Evolutionary conservation across 176 grass and related monocot genomes (phyloP), one percentile per base, ranked within the genome.

Genomic region (Phoenix dactylifera): DNA sequence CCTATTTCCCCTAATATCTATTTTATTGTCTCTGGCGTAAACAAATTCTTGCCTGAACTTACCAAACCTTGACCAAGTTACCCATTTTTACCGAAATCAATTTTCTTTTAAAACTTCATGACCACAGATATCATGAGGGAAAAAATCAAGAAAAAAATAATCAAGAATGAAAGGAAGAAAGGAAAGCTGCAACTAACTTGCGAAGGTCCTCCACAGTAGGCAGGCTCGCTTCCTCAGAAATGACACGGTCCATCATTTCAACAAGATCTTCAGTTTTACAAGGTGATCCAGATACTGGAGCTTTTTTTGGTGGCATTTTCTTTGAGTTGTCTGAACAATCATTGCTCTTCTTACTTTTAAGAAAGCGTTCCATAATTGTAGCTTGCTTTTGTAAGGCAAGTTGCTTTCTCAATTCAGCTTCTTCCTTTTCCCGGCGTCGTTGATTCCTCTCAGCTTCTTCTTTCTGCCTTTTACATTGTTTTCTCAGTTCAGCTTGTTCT

Each of bases 291-390:
- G 29, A 44, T 25, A 15, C 18, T 59, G 39, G 25, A 24, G 25
- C 68, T 50, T 58, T 77, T 26, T 20, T 76, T 58, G 58, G 49
- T 19, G 67, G 66, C 50, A 57, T 28, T 15, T 78, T 81, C 25
- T 24, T 74, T 61, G 85, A 55, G 50, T 76, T 54, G 67, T 82
- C 58, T 52, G 63, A 78, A 65, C 70, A 71, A 15, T 63, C 72
- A n/a, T 22, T 78, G 19, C 52, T 64, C 48, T 77, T 88, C 63
- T 88, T 96, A 74, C n/a, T 82, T 65, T 85, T 92, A 30, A 98
- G 86, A 71, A 98, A 88, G 0, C 79, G 78, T 24, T 98, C 76
- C 93, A 98, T 98, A 73, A 98, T 70, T 67, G 55, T 78, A 62
- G 84, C 93, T 88, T 98, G 93, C 53, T 98, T 98, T 59, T 88